These are phyloP conservation scores for Wallacemonas collosoma DNA, from an alignment of 208 protist genomes.

Conservation along the genomic window DNA sequence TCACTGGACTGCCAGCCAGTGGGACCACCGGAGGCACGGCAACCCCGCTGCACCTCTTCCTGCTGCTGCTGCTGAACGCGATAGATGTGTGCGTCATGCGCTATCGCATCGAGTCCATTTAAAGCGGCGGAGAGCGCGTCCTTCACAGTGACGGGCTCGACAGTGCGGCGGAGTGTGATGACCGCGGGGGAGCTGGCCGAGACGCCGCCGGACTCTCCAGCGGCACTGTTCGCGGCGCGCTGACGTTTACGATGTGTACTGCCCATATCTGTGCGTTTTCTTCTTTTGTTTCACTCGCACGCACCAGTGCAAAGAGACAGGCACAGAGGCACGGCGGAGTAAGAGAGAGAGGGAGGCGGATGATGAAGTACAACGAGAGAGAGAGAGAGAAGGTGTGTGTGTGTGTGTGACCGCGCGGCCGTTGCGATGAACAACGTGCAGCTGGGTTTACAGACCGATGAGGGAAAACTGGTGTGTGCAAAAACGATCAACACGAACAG, in stretches of 20 bases:
- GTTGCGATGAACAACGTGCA: too few relatives aligned
- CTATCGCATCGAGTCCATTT: constrained; percentile 49
- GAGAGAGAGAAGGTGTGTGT: too few relatives aligned
- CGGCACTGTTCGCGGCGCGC: background rate
- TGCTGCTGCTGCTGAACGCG: constrained; percentile 21
- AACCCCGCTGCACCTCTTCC: background rate
- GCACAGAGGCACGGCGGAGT: too few relatives aligned
- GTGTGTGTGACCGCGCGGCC: too few relatives aligned
- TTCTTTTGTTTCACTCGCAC: background rate
- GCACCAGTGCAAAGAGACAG: too few relatives aligned
- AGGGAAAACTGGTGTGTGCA: too few relatives aligned
- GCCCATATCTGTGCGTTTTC: constrained; percentile 13
- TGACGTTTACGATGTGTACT: constrained; percentile 9
- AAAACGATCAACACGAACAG: too few relatives aligned
- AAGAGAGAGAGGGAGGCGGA: too few relatives aligned
- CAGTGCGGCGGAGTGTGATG: constrained; percentile 10
- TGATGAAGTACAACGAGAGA: too few relatives aligned
- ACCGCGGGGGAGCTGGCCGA: background rate
- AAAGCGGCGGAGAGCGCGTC: constrained; percentile 34
- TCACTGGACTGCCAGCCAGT: constrained; percentile 20
- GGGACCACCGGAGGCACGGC: background rate
- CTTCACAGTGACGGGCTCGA: constrained; percentile 21
- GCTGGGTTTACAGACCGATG: too few relatives aligned
- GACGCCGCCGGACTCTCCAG: background rate
- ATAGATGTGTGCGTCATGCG: constrained; percentile 52